Conservation (phyloP, 1,139 yeast genomes). For the Pichia sp. region DNA sequence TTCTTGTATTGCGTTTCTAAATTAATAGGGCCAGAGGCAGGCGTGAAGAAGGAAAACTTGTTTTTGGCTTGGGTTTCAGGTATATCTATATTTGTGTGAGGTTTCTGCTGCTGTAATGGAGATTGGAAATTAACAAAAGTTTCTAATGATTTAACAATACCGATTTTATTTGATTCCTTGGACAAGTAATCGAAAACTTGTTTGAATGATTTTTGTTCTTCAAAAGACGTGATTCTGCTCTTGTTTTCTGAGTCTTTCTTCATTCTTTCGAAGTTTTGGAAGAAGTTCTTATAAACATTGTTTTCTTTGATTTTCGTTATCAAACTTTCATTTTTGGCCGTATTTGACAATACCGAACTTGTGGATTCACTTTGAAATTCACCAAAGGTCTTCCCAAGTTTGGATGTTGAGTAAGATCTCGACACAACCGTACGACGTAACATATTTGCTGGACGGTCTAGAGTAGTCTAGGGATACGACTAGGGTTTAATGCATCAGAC, state of each 20-base stretch:
- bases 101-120: constrained; percentile 6
- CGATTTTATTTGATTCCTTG: constrained; percentile 24
- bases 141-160: constrained; percentile 28
- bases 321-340: constrained; percentile 2
- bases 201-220: constrained; percentile 33
- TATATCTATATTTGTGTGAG: not conserved
- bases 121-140: constrained; percentile 23
- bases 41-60: constrained; percentile 12
- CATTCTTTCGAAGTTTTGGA: constrained; percentile 27
- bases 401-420: constrained; percentile 6
- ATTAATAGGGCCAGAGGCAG: constrained; percentile 17
- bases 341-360: not conserved
- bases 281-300: constrained; percentile 26
- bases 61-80: not conserved
- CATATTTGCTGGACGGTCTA: no score
- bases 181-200: constrained; percentile 30
- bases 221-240: constrained; percentile 27
- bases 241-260: constrained; percentile 18
- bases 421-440: not conserved
- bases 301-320: constrained; percentile 19
- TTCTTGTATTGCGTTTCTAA: constrained; percentile 19
- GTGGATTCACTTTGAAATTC: constrained; percentile 14
- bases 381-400: constrained; percentile 22
- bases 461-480: no score
- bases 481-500: no score